phyloP scores from a whole-genome alignment of 352 stramenopile species.

The Globisporangium cystogenes region DNA sequence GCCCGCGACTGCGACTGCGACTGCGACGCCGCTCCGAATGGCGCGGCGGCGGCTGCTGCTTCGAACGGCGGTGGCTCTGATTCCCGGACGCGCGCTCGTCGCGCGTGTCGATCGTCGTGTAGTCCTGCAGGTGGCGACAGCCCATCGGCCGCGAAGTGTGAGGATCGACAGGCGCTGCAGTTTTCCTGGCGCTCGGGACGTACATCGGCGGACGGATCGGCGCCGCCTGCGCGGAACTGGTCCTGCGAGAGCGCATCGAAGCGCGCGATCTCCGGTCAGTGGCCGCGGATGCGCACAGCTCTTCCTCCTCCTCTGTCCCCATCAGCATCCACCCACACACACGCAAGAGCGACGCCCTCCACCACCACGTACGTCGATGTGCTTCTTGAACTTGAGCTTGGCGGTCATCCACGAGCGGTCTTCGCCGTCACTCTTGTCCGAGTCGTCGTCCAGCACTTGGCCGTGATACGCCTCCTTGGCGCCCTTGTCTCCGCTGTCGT shows the following conservation, averaged over 20 bases:
- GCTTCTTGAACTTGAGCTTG: conserved; percentile 89
- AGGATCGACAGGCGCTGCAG: neutral
- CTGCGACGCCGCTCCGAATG: neutral
- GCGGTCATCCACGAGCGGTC: conserved; percentile 78
- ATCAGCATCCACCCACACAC: conserved; percentile 1
- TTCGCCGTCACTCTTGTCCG: conserved; percentile 19
- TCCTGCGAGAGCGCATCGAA: conserved; percentile 35
- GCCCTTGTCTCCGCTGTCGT: conserved; percentile 5
- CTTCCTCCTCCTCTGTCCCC: no score
- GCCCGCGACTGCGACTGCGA: conserved; percentile 4
- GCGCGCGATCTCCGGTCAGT: neutral
- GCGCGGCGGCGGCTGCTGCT: neutral
- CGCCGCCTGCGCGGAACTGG: conserved; percentile 52
- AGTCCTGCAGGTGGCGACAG: conserved; percentile 35
- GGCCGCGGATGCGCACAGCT: neutral
- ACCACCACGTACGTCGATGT: conserved; percentile 64
- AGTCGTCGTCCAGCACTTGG: conserved; percentile 59
- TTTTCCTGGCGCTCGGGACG: neutral
- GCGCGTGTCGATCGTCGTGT: conserved; percentile 64
- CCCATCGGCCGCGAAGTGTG: neutral
- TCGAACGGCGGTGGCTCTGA: neutral
- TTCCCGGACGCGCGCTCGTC: conserved; percentile 7
- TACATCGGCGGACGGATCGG: conserved; percentile 50
- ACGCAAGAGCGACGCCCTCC: neutral
- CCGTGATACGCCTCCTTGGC: conserved; percentile 54